Evolutionary conservation across 2,329 filamentous ascomycete species (phyloP), one percentile per base, ranked within the genome.

Genomic region (Talaromyces amestolkiae): DNA sequence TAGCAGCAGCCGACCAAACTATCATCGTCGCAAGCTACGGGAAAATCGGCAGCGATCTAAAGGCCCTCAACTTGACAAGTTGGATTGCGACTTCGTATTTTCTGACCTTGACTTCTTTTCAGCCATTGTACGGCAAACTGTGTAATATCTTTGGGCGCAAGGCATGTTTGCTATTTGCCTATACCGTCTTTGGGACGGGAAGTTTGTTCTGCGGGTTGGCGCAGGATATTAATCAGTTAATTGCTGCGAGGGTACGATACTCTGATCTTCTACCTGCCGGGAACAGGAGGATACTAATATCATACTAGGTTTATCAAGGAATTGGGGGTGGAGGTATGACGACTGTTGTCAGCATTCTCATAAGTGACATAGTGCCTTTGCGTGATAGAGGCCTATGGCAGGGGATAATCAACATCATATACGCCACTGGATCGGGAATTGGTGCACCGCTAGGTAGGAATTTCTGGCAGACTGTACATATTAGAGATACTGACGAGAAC

Each of bases 11-110:
- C 60, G 91, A 94, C 73, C 90, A 93, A 75, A 91, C 91, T 0
- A 86, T 93, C 63, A 88, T 91, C 35, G 86, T 93, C 7, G 96
- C 93, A 0, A 85, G 97, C 1, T 89, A 91, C 0, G 91, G 87
- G 0, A 91, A 93, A 10, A 96, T 97, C 68, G 91, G 91, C 31
- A 91, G 88, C 73, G 89, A 90, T 54, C 96, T 97, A 77, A 83
- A 89, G 65, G 96, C 91, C 0, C 86, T 96, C 27, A 90, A 89
- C 27, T 83, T 95, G 8, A 84, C 96, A 51, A 93, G 92, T 0
- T 97, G 93, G 93, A 87, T 97, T 9, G 93, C 58, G 33, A 87
- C 86, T 31, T 83, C 83, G 35, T 84, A 93, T 74, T 90, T 92
- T 71, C 81, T 93, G 61, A 91, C 90, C 1, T 78, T 91, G 61